Evolutionary conservation across 176 grass and related monocot species (phyloP).

Genomic region (Lolium rigidum): DNA sequence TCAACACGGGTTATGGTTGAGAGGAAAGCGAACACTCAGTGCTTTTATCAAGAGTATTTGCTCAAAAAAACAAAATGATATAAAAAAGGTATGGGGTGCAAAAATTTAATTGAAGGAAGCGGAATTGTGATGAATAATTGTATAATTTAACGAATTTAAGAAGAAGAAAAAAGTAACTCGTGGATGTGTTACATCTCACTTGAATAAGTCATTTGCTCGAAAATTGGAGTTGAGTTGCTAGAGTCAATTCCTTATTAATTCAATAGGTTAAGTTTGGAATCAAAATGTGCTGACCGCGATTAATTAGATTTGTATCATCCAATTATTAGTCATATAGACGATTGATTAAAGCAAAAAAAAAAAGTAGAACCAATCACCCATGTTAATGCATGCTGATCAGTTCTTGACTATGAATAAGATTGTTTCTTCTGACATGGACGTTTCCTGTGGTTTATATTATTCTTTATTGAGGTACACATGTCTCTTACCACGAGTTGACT

Average conservation of each 20-base stretch:
- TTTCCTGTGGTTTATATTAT: background rate
- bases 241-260: constrained; percentile 31
- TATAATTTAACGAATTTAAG: too few relatives aligned
- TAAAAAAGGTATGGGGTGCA: background rate
- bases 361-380: constrained; percentile 8
- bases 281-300: background rate
- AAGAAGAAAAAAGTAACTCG: background rate
- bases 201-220: background rate
- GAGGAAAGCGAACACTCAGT: background rate
- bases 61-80: background rate
- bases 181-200: constrained; percentile 16
- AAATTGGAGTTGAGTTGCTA: constrained; percentile 18
- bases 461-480: background rate
- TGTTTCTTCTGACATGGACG: constrained; percentile 8
- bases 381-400: background rate
- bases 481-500: constrained; percentile 27
- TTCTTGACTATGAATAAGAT: constrained; percentile 27
- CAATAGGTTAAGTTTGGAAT: background rate
- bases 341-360: background rate
- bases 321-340: background rate
- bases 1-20: background rate
- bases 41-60: background rate
- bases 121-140: too few relatives aligned
- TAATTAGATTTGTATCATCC: background rate
- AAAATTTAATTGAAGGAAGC: too few relatives aligned